Conservation (phyloP, 768 basidiomycete species). For the Gelatoporia subvermispora region DNA sequence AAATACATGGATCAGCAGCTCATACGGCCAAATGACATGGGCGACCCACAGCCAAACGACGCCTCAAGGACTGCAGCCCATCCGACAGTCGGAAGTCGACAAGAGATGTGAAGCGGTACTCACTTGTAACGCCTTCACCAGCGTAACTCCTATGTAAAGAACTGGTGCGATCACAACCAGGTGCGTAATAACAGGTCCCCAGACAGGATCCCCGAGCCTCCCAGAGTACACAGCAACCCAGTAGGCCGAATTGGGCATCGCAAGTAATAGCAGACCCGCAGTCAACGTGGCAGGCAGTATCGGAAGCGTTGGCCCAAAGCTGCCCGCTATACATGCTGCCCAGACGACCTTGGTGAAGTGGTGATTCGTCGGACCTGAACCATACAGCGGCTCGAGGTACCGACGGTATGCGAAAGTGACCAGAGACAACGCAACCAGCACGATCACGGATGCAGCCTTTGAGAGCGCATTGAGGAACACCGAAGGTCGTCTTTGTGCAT, state of each 20-base stretch:
- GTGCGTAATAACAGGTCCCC: constrained; percentile 61
- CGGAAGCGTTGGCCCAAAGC: constrained; percentile 29
- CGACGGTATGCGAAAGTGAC: constrained; percentile 59
- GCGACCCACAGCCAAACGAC: too few relatives aligned
- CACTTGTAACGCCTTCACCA: constrained; percentile 39
- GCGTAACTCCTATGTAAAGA: constrained; percentile 43
- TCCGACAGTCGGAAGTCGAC: too few relatives aligned
- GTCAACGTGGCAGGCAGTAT: constrained; percentile 29
- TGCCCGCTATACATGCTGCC: constrained; percentile 27
- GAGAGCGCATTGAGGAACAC: constrained; percentile 7
- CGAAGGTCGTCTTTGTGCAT: background rate
- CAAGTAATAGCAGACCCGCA: constrained; percentile 36
- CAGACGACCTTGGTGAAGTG: constrained; percentile 40
- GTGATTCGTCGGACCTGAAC: constrained; percentile 47
- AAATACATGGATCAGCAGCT: too few relatives aligned
- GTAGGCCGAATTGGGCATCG: constrained; percentile 58
- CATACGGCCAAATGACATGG: too few relatives aligned
- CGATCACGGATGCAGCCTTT: constrained; percentile 15
- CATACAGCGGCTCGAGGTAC: constrained; percentile 66
- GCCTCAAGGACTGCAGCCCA: too few relatives aligned
- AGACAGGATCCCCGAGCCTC: constrained; percentile 43
- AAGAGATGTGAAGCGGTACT: constrained; percentile 21
- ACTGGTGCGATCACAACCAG: constrained; percentile 51
- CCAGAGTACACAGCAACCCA: constrained; percentile 60
- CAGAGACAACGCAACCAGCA: constrained; percentile 41